A percentile compares a stretch with the other conserved stretches of the same genome.
phyloP scores from a whole-genome alignment of 192 early-diverging fungal genomes.

The Spizellomyces punctatus region DNA sequence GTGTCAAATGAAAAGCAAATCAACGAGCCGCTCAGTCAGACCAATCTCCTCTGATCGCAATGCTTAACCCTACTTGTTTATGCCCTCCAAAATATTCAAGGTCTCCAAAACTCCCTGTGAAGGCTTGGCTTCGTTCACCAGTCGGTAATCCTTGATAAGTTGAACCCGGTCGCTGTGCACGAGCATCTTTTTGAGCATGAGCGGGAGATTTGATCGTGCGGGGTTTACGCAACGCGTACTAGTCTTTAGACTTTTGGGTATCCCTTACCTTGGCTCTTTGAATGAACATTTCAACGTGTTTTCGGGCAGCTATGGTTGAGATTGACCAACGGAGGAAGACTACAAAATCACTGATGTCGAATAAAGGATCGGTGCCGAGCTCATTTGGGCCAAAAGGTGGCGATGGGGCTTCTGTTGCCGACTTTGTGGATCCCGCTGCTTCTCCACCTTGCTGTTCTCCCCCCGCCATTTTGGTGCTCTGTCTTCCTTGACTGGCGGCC shows the following conservation, averaged over 20 bases:
- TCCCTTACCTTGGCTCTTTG: conserved; percentile 33
- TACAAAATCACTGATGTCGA: conserved; percentile 34
- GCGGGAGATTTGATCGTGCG: background rate
- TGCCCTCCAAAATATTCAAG: conserved; percentile 43
- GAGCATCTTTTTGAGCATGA: conserved; percentile 37
- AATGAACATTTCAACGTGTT: conserved; percentile 45
- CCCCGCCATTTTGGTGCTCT: conserved; percentile 10
- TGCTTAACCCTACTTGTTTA: conserved; percentile 42
- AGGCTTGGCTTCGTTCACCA: conserved; percentile 39
- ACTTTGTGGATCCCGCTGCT: conserved; percentile 25
- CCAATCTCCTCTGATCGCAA: background rate
- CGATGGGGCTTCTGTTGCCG: conserved; percentile 16
- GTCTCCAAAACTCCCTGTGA: conserved; percentile 32
- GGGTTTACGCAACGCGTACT: background rate
- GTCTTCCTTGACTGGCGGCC: background rate
- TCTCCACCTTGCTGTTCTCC: conserved; percentile 20
- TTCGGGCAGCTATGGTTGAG: conserved; percentile 21
- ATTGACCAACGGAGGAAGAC: conserved; percentile 40
- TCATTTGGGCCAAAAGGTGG: conserved; percentile 24
- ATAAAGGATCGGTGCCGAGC: conserved; percentile 23
- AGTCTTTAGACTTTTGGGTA: background rate
- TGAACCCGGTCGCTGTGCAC: conserved; percentile 44
- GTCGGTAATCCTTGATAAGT: conserved; percentile 49
- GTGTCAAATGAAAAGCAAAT: background rate
- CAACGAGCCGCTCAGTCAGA: too few relatives aligned